Base-by-base conservation (phyloP, 352 stramenopile genomes). In the Globisporangium alternatum region DNA sequence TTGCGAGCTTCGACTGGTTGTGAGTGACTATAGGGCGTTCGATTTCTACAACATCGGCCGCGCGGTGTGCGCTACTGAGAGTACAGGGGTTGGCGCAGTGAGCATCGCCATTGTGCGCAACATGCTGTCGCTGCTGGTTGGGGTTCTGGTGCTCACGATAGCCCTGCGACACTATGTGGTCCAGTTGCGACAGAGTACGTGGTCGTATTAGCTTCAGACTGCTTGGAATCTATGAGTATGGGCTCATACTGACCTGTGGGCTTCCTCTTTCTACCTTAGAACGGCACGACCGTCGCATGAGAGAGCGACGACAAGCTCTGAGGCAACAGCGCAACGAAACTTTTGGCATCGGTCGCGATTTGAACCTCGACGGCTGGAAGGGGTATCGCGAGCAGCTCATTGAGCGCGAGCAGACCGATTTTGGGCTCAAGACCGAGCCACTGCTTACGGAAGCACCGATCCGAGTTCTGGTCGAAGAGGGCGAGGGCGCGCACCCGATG, bases 301-400 rank as follows among this genome's bases (percentile, higher is more conserved):
- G 56, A 51, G n/a, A 54, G n/a, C 48, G n/a, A 21, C 22, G 63
- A 51, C 8, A 41, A 65, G 48, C 60, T n/a, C 17, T 45, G 33
- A 30, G 58, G 12, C 8, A 31, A 13, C 69, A 58, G 2, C 60
- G 56, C 43, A 70, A 74, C 3, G 72, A 67, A 3, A 65, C 60
- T 3, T 59, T 47, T 2, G 43, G 22, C 8, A 31, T 37, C 1
- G 74, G 76, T 9, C 70, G 67, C 13, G 66, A 60, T 13, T 65
- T 87, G 21, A 62, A 62, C 21, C 68, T 87, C 30, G 66, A 64
- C 0, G 78, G 78, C 56, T 87, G 78, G 78, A 80, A 71, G 17
- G 76, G 71, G 21, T 74, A 83, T 47, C 68, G 70, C 0, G 74
- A 83, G 57, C 78, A 80, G 33, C 78, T 87, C 25, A 85, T 87